Conservation (phyloP, 2,329 filamentous ascomycete genomes). For the Xylariaceae sp. region DNA sequence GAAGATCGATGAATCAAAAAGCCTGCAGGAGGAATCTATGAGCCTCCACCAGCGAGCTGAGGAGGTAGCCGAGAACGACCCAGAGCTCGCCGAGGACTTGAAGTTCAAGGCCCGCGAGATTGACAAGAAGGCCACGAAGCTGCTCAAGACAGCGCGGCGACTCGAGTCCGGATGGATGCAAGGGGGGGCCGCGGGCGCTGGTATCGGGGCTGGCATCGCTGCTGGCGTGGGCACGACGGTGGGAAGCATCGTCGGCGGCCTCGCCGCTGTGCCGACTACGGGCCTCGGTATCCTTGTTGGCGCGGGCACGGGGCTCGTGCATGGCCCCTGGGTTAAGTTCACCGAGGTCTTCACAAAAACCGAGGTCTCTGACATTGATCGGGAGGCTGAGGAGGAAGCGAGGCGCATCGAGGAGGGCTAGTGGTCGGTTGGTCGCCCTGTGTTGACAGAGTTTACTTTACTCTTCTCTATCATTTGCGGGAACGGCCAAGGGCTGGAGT, state of each 20-base stretch:
- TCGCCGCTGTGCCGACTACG: constrained; percentile 43
- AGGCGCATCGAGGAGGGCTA: constrained; percentile 27
- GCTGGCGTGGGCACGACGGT: constrained; percentile 42
- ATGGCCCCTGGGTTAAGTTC: constrained; percentile 45
- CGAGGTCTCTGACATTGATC: constrained; percentile 40
- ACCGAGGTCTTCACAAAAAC: constrained; percentile 40
- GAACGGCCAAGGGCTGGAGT: too few species aligned
- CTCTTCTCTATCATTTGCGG: too few species aligned
- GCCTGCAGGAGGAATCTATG: constrained; percentile 39
- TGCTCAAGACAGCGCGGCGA: constrained; percentile 41
- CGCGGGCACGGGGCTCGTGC: constrained; percentile 42
- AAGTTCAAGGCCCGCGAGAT: constrained; percentile 38
- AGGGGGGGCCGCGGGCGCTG: constrained; percentile 42
- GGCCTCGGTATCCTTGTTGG: constrained; percentile 42
- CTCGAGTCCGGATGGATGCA: constrained; percentile 44
- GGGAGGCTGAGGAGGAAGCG: constrained; percentile 39
- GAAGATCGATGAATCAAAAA: constrained; percentile 41
- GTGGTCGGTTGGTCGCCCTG: too few species aligned
- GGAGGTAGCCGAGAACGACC: constrained; percentile 32
- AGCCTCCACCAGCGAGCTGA: constrained; percentile 40
- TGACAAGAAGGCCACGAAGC: constrained; percentile 40
- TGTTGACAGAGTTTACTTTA: too few species aligned
- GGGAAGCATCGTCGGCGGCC: constrained; percentile 40
- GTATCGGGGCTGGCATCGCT: constrained; percentile 44
- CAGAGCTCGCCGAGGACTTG: constrained; percentile 39